Conservation (phyloP, 495 filamentous ascomycete species). For the Cryomyces antarcticus region DNA sequence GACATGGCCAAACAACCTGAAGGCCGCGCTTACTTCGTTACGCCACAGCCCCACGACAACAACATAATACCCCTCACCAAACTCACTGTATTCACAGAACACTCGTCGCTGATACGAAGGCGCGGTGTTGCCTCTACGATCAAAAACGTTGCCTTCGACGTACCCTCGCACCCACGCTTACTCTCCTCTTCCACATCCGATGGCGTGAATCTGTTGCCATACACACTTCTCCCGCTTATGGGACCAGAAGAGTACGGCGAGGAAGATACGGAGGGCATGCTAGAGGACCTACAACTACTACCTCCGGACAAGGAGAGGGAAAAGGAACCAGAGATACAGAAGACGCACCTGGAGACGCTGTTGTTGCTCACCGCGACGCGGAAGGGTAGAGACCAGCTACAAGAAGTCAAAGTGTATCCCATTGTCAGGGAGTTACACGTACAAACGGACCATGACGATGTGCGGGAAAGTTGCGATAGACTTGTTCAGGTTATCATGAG, state of each 20-base stretch:
- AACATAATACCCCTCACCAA: conserved; percentile 65
- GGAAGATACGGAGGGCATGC: conserved; percentile 57
- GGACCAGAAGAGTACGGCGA: conserved; percentile 36
- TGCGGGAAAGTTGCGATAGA: conserved; percentile 70
- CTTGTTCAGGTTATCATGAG: conserved; percentile 84
- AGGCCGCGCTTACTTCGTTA: conserved; percentile 57
- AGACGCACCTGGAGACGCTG: conserved; percentile 75
- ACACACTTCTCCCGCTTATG: conserved; percentile 54
- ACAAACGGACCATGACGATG: conserved; percentile 55
- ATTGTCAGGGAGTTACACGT: conserved; percentile 75
- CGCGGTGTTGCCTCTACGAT: conserved; percentile 84
- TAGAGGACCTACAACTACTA: conserved; percentile 70
- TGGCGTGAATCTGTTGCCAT: conserved; percentile 65
- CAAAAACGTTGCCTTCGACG: conserved; percentile 64
- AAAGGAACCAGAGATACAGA: conserved; percentile 47
- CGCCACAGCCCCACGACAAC: conserved; percentile 49
- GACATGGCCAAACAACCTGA: conserved; percentile 59
- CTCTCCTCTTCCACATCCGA: conserved; percentile 26
- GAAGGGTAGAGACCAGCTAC: conserved; percentile 51
- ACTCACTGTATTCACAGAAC: conserved; percentile 79
- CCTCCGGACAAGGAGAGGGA: conserved; percentile 77
- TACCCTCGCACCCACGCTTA: conserved; percentile 48
- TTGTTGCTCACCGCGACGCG: conserved; percentile 62
- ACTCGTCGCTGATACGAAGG: conserved; percentile 54
- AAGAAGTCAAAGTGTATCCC: conserved; percentile 64